A percentile compares a stretch with the other conserved stretches of the same genome.
phyloP scores from a whole-genome alignment of 1,284 basidiomycete species.

The Agroathelia rolfsii region DNA sequence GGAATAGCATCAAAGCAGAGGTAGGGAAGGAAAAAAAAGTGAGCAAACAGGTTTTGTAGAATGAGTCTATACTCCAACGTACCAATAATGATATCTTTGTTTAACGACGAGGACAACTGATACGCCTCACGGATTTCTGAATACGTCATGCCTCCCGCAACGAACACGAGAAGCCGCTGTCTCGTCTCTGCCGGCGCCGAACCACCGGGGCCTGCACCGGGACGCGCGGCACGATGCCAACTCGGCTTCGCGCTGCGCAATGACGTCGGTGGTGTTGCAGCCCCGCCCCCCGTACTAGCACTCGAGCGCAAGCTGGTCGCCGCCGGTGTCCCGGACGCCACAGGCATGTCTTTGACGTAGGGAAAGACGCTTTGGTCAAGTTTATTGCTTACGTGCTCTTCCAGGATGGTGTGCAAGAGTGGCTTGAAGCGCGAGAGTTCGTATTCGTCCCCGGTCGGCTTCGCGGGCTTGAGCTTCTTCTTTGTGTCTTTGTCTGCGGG shows the following conservation, averaged over 20 bases:
- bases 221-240: conserved; percentile 69
- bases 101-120: conserved; percentile 60
- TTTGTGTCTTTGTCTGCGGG: conserved; percentile 67
- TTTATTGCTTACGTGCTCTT: conserved; percentile 78
- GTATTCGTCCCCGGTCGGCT: conserved; percentile 64
- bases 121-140: conserved; percentile 91
- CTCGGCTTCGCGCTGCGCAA: conserved; percentile 78
- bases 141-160: conserved; percentile 95
- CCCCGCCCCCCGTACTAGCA: conserved; percentile 16
- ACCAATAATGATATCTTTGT: conserved; percentile 92
- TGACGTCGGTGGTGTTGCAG: conserved; percentile 48
- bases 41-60: too few relatives aligned
- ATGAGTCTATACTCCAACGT: too few relatives aligned
- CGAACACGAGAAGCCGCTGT: conserved; percentile 84
- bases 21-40: too few relatives aligned
- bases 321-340: conserved; percentile 34
- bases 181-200: conserved; percentile 49
- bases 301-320: conserved; percentile 33
- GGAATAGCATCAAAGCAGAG: too few relatives aligned
- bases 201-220: too few relatives aligned
- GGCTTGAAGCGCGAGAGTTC: conserved; percentile 95
- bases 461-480: conserved; percentile 78
- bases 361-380: conserved; percentile 81
- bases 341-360: conserved; percentile 83
- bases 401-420: conserved; percentile 59